These are phyloP conservation scores for Monsonia emarginata DNA, from an alignment of 441 rosid species.

Conservation along the genomic window DNA sequence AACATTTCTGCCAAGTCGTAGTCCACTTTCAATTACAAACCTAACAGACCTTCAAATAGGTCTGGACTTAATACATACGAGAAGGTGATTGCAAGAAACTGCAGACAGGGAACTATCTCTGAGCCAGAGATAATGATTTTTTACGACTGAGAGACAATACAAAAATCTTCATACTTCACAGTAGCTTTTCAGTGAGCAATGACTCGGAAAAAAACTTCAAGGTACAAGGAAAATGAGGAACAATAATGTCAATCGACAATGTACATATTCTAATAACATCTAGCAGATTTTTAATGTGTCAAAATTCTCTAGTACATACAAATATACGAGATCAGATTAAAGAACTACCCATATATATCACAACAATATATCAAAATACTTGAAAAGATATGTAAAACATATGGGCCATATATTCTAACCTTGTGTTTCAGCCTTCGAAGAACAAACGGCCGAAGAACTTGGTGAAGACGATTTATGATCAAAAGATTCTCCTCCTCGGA, in stretches of 20 bases:
- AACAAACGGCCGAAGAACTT: conserved; percentile 92
- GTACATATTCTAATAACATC: too few species aligned
- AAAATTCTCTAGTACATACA: too few species aligned
- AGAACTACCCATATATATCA: too few species aligned
- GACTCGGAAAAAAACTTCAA: not conserved
- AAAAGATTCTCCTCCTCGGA: conserved; percentile 91
- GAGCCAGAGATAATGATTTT: not conserved
- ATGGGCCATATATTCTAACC: conserved; percentile 28
- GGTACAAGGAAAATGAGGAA: too few species aligned
- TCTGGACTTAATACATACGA: not conserved
- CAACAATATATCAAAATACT: not conserved
- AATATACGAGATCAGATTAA: too few species aligned
- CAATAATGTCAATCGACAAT: not conserved
- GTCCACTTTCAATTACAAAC: not conserved
- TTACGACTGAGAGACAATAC: not conserved
- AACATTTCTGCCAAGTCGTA: not conserved
- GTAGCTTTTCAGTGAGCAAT: not conserved
- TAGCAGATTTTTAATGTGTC: too few species aligned
- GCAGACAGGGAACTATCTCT: not conserved
- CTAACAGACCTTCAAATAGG: not conserved
- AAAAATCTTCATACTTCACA: not conserved
- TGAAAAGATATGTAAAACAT: not conserved
- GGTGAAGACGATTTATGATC: conserved; percentile 90
- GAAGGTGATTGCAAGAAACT: not conserved
- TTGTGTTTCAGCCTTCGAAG: conserved; percentile 88